Evolutionary conservation across 2,329 filamentous ascomycete species (phyloP), one percentile per base, ranked within the genome.

Genomic region (Ampelomyces quisqualis): DNA sequence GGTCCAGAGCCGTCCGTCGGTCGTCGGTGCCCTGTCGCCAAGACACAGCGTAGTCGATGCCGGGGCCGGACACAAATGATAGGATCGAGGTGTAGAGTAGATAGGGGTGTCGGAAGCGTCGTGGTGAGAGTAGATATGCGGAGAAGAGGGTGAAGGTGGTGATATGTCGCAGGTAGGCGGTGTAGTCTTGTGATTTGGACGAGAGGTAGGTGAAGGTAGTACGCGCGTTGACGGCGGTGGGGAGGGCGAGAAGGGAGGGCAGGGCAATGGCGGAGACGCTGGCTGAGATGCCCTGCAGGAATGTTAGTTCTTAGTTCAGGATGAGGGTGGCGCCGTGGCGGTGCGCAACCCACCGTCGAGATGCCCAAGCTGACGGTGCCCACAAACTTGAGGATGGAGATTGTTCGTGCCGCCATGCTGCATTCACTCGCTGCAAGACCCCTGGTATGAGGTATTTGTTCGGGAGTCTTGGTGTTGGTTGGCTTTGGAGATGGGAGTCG

Each of bases 361-460:
- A 96, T 78, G 50, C 91, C 91, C 43, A 96, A 78, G 58, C 86
- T 91, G 54, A 95, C 81, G 36, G 89, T 94, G 62, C 91, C 91
- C 55, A 96, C 86, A 68, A 96, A 95, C 74, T 97, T 96, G 73
- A 87, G 82, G 68, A 86, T 73, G 40, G 88, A 84, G 62, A 95
- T 77, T 62, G 82, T 82, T 58, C 79, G 81, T 57, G 81, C 77
- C 80, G 89, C 86, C 69, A 65, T 75, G 39, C 40, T 60, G 45
- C 43, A 40, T 15, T 23, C 2, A 21, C 11, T 15, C 14, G 20
- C 21, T 15, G 24, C 15, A 6, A 10, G 29, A 22, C 24, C 9
- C n/a, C 19, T 11, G 11, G 20, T 22, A 30, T 27, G 9, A 17
- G 34, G 14, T 10, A 5, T 32, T 3, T 6, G 5, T 23, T 17